phyloP scores from a whole-genome alignment of 495 filamentous ascomycete genomes.

The Extremus antarcticus region DNA sequence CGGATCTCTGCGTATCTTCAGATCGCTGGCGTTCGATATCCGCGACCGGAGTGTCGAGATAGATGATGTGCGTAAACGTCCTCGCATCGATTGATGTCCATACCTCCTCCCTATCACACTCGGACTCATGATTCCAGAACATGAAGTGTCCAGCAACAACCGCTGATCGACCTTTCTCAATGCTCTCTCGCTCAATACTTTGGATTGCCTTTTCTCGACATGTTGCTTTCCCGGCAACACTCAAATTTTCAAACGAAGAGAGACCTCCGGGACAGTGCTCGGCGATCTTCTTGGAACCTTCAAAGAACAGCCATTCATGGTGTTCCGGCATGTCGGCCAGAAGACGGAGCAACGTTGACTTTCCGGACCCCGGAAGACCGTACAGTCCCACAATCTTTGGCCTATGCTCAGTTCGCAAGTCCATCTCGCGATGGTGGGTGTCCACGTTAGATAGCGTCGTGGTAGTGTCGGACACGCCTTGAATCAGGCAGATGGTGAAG shows the following conservation, averaged over 20 bases:
- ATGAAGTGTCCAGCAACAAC: conserved; percentile 51
- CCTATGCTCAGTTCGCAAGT: too few relatives aligned
- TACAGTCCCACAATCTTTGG: conserved; percentile 47
- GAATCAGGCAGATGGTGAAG: too few relatives aligned
- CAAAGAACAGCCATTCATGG: conserved; percentile 39
- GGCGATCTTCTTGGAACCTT: conserved; percentile 43
- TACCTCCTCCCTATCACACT: conserved; percentile 26
- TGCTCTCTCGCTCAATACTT: conserved; percentile 34
- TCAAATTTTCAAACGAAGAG: conserved; percentile 36
- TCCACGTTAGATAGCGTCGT: too few relatives aligned
- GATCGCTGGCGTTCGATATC: conserved; percentile 30
- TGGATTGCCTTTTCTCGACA: conserved; percentile 41
- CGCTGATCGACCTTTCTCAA: conserved; percentile 29
- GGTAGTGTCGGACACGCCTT: too few relatives aligned
- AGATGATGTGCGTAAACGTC: conserved; percentile 49
- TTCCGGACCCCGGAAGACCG: conserved; percentile 49
- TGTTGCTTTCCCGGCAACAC: conserved; percentile 29
- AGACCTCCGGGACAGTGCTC: conserved; percentile 42
- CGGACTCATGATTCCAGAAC: conserved; percentile 44
- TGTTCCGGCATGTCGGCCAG: conserved; percentile 33
- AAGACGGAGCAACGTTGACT: conserved; percentile 38
- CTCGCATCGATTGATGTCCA: conserved; percentile 39
- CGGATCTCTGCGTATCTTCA: conserved; percentile 31
- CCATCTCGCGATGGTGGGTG: too few relatives aligned
- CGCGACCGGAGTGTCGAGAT: conserved; percentile 38